These are phyloP conservation scores for Camellia granthamiana DNA, from an alignment of 148 eudicot species.

Conservation along the genomic window DNA sequence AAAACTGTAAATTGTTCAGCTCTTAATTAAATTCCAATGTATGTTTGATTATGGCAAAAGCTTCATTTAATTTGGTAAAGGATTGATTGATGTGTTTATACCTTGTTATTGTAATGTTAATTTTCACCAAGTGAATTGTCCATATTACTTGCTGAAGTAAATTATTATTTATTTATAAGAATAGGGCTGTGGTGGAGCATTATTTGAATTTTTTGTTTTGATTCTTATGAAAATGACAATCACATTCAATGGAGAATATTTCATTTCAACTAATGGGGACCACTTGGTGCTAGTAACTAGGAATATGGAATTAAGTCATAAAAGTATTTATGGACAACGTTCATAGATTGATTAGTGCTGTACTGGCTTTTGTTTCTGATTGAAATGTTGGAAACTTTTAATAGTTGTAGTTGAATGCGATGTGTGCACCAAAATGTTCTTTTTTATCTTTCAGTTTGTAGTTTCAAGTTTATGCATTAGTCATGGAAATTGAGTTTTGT, in stretches of 20 bases:
- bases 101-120: neutral
- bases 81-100: neutral
- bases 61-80: slow-evolving; percentile 6
- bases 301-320: neutral
- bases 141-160: neutral
- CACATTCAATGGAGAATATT: neutral
- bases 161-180: neutral
- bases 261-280: neutral
- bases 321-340: neutral
- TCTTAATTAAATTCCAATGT: too few relatives aligned
- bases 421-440: neutral
- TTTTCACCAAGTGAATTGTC: neutral
- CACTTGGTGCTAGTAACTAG: neutral
- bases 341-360: neutral
- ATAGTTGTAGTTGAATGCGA: neutral
- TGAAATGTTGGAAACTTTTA: neutral
- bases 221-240: neutral
- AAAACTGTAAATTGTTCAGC: too few relatives aligned
- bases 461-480: too few relatives aligned
- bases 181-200: neutral
- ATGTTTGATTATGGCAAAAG: neutral
- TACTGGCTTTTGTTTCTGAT: neutral
- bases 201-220: neutral
- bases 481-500: neutral
- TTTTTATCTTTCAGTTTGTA: too few relatives aligned